Conservation (phyloP, 2,329 filamentous ascomycete species). For the Dactylellina parvicollis region DNA sequence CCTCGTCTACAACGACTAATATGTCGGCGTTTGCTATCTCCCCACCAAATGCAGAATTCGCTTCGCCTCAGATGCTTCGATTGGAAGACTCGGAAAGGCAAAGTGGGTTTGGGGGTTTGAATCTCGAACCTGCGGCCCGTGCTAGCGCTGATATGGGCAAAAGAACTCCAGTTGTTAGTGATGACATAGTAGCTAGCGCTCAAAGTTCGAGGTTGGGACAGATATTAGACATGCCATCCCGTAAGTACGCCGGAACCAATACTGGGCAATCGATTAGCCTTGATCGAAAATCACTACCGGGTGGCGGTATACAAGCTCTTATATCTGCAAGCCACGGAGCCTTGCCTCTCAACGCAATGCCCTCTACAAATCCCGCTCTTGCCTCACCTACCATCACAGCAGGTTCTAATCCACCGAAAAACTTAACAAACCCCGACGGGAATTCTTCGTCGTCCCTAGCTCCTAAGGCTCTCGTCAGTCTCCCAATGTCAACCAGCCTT, state of each 20-base stretch:
- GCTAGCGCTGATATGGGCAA: conserved; percentile 69
- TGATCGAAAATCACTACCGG: conserved; percentile 63
- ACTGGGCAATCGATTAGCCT: neutral
- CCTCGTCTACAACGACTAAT: conserved; percentile 68
- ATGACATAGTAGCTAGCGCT: conserved; percentile 67
- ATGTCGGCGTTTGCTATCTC: conserved; percentile 91
- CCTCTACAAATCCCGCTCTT: conserved; percentile 60
- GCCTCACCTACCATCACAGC: conserved; percentile 33
- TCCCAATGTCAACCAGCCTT: conserved; percentile 55
- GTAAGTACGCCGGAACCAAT: conserved; percentile 4
- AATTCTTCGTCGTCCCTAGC: conserved; percentile 46
- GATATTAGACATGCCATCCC: conserved; percentile 46
- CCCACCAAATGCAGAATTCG: conserved; percentile 87
- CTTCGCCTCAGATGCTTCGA: conserved; percentile 72
- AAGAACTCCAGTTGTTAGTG: conserved; percentile 73
- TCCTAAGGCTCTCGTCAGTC: conserved; percentile 54
- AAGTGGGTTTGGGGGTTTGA: conserved; percentile 68
- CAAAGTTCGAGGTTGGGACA: conserved; percentile 76
- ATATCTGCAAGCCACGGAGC: conserved; percentile 85
- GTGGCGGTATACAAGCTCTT: conserved; percentile 80
- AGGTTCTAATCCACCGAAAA: neutral
- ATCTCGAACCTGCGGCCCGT: conserved; percentile 55
- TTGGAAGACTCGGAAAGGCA: conserved; percentile 69
- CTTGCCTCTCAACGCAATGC: conserved; percentile 71
- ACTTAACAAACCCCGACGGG: neutral